Conservation (phyloP, 495 filamentous ascomycete genomes). For the Podospora pseudoanserina region DNA sequence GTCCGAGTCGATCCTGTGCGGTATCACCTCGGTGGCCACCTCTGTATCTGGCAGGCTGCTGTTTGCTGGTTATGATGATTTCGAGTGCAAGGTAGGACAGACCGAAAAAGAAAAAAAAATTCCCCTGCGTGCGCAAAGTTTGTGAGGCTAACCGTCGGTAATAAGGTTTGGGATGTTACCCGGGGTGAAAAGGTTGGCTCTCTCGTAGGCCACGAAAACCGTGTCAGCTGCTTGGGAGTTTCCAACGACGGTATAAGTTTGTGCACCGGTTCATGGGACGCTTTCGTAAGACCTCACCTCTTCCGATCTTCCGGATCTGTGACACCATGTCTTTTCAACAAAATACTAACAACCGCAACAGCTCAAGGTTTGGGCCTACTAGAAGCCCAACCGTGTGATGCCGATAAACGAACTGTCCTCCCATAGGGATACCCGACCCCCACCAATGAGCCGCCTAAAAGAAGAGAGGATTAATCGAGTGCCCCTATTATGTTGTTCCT, state of each 20-base stretch:
- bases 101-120: neutral
- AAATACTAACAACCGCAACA: constrained; percentile 36
- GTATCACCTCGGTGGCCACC: constrained; percentile 97
- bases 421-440: constrained; percentile 32
- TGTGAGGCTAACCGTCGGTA: neutral
- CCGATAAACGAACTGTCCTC: constrained; percentile 21
- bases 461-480: constrained; percentile 26
- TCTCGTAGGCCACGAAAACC: constrained; percentile 94
- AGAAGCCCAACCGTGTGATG: constrained; percentile 24
- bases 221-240: constrained; percentile 95
- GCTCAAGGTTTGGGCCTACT: constrained; percentile 87
- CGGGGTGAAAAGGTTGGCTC: constrained; percentile 96
- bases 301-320: neutral
- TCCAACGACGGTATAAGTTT: constrained; percentile 99
- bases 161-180: constrained; percentile 93
- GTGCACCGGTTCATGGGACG: constrained; percentile 99
- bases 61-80: constrained; percentile 98
- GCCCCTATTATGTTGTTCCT: constrained; percentile 34
- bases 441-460: constrained; percentile 28
- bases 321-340: neutral
- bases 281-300: constrained; percentile 63
- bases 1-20: constrained; percentile 96
- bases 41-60: constrained; percentile 94
- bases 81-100: constrained; percentile 91
- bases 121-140: neutral